Conservation (phyloP, 2,329 filamentous ascomycete genomes). For the Chaetomiaceae sp. region DNA sequence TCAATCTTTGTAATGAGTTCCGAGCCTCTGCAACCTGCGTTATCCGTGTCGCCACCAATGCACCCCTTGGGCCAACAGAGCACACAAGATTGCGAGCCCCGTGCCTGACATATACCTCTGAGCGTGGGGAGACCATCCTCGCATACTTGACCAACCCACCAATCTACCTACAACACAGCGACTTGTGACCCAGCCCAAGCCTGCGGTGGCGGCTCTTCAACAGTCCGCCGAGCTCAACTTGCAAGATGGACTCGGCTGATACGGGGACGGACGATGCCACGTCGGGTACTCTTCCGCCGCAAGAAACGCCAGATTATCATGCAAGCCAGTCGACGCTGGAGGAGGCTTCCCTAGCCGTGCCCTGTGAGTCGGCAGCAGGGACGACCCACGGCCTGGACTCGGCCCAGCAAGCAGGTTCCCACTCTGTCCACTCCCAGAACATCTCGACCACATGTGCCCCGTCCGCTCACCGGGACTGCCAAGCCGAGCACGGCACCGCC, state of each 20-base stretch:
- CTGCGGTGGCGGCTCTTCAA: not conserved
- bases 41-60: conserved; percentile 4
- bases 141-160: too few species aligned
- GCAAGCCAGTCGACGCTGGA: not conserved
- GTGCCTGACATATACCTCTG: not conserved
- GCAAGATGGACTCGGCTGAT: not conserved
- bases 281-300: not conserved
- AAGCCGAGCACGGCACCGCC: conserved; percentile 54
- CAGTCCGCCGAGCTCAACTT: too few species aligned
- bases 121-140: too few species aligned
- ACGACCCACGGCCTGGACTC: not conserved
- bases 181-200: not conserved
- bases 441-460: conserved; percentile 35
- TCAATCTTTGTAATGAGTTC: conserved; percentile 7
- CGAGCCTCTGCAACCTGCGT: conserved; percentile 1
- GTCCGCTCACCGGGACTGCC: conserved; percentile 48
- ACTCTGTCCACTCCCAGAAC: conserved; percentile 30
- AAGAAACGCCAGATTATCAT: not conserved
- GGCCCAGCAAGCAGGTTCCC: not conserved
- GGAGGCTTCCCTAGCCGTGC: not conserved
- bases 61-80: too few species aligned
- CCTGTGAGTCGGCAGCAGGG: not conserved
- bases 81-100: not conserved
- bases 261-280: not conserved
- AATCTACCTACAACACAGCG: not conserved